These are phyloP conservation scores for Spergularia marina DNA, from an alignment of 148 eudicot genomes.

Conservation along the genomic window DNA sequence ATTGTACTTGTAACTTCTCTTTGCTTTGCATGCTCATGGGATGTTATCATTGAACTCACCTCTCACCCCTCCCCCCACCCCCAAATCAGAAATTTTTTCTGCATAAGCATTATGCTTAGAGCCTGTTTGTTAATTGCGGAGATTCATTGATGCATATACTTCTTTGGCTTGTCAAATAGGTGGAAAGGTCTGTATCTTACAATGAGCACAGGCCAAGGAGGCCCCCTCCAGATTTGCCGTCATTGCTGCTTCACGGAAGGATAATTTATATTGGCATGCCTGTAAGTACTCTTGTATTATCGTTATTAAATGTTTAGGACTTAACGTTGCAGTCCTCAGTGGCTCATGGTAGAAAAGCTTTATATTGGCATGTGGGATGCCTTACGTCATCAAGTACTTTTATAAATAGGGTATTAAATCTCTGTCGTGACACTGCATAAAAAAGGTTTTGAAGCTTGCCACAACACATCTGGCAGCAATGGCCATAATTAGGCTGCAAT, in stretches of 20 bases:
- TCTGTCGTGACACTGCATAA: too few relatives aligned
- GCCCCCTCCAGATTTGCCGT: constrained; percentile 92
- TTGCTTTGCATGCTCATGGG: neutral
- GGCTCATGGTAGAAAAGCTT: neutral
- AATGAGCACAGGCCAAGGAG: constrained; percentile 63
- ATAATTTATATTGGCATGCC: constrained; percentile 85
- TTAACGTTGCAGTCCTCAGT: neutral
- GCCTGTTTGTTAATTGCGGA: neutral
- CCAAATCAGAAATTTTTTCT: neutral
- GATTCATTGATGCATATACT: neutral
- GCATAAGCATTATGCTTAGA: neutral
- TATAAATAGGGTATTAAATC: neutral
- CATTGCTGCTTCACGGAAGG: constrained; percentile 64
- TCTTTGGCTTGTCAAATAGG: constrained; percentile 36
- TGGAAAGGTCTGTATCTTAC: constrained; percentile 66
- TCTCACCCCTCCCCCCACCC: too few relatives aligned
- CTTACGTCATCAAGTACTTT: neutral
- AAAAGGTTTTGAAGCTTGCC: too few relatives aligned
- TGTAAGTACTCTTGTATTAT: constrained; percentile 40
- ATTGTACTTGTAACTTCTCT: neutral
- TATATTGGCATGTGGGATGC: neutral
- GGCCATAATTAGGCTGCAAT: too few relatives aligned
- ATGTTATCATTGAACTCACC: neutral
- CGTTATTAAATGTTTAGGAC: neutral
- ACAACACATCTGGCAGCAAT: too few relatives aligned